phyloP scores from a whole-genome alignment of 257 asterid genomes.

The Petunia axillaris region DNA sequence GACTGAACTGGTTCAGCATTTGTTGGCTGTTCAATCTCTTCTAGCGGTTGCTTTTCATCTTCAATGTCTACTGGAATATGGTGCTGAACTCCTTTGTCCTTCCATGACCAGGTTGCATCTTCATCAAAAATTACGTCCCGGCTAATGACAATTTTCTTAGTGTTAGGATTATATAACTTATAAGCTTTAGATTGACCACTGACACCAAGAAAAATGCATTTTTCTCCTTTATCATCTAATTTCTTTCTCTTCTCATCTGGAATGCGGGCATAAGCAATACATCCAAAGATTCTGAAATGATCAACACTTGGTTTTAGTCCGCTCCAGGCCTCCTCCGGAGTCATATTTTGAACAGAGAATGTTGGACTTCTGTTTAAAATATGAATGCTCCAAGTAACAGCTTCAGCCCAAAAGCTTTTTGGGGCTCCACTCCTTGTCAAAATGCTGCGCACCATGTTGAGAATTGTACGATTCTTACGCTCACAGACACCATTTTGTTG shows the following conservation, averaged over 20 bases:
- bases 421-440: not conserved
- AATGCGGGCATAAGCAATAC: not conserved
- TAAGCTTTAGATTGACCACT: not conserved
- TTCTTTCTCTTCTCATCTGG: not conserved
- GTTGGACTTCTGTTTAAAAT: not conserved
- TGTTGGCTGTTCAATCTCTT: not conserved
- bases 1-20: too few species aligned
- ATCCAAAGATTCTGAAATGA: not conserved
- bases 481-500: too few species aligned
- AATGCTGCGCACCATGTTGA: too few species aligned
- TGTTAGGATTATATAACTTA: not conserved
- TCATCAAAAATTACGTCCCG: too few species aligned
- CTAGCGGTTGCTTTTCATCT: not conserved
- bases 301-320: not conserved
- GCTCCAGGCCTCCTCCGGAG: not conserved
- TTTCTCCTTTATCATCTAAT: too few species aligned
- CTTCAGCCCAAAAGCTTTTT: constrained; percentile 12
- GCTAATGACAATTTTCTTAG: not conserved
- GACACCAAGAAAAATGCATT: not conserved
- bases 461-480: too few species aligned
- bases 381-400: not conserved
- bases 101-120: not conserved
- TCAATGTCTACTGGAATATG: not conserved
- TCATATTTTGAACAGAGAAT: not conserved
- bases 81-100: not conserved